Evolutionary conservation across 2,329 filamentous ascomycete genomes (phyloP), one percentile per base, ranked within the genome.

Genomic region (Madurella fahalii): DNA sequence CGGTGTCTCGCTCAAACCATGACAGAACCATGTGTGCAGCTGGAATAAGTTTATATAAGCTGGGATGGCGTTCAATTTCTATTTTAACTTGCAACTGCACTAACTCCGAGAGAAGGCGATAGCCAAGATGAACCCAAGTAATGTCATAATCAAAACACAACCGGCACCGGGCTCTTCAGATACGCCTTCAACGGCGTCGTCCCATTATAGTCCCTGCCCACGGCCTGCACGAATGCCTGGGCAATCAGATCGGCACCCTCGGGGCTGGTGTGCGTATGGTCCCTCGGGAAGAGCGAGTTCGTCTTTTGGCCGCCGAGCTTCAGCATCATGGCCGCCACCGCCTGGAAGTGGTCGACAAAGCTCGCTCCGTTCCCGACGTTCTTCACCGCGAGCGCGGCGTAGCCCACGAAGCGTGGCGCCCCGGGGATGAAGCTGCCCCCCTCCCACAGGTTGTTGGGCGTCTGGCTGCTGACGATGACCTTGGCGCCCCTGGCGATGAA

Each of bases 391-490:
- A 46, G 45, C 40, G 57, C 58, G 2, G 61, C 61, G 61, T 85
- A 86, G 1, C 63, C 76, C 0, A 83, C 82, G 60, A 86, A 87
- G 4, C 83, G 71, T 15, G 72, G 70, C 2, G 79, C 65, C 0
- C 63, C 60, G 56, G 78, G 77, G 4, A 58, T 58, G 60, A 76
- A 84, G 0, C 61, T 71, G 0, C 81, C 81, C 0, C 69, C 71
- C 62, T 86, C 82, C 77, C 81, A 86, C 1, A 76, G 72, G 61
- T 86, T 85, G 62, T 86, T 81, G 0, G 84, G 81, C 18, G 80
- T 87, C 63, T 78, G 77, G 34, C 72, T 77, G 37, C 74, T 77
- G 25, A 87, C 72, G 43, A 87, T 72, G 25, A 87, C 84, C 17
- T 73, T 77, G 2, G 82, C 83, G 2, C 84, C 84, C 65, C 83